Evolutionary conservation across 2,329 filamentous ascomycete species (phyloP).

Genomic region (Akanthomyces muscarius): DNA sequence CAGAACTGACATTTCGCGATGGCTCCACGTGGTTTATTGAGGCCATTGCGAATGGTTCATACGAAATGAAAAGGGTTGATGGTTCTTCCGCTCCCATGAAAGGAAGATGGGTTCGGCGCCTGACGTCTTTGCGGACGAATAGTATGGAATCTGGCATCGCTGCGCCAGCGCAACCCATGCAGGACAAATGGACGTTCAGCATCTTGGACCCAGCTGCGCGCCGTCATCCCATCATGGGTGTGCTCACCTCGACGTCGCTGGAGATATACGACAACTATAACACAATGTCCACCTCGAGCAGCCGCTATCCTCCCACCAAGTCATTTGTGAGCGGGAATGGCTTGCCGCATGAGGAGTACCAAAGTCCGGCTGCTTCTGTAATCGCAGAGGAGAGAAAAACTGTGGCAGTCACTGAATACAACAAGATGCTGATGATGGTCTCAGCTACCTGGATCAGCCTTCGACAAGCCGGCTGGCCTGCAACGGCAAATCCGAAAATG

Average conservation of each 20-base stretch:
- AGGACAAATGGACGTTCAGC: slow-evolving; percentile 67
- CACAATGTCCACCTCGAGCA: slow-evolving; percentile 47
- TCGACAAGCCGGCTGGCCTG: slow-evolving; percentile 34
- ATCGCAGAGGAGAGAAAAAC: slow-evolving; percentile 29
- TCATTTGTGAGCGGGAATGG: slow-evolving; percentile 27
- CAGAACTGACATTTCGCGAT: slow-evolving; percentile 64
- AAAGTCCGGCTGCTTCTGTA: not conserved
- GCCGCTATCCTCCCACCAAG: slow-evolving; percentile 45
- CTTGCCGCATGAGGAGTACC: slow-evolving; percentile 15
- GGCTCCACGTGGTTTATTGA: slow-evolving; percentile 56
- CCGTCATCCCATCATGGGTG: slow-evolving; percentile 71
- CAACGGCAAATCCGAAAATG: slow-evolving; percentile 28
- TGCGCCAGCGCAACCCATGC: slow-evolving; percentile 34
- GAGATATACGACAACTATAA: slow-evolving; percentile 68
- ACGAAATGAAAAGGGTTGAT: slow-evolving; percentile 62
- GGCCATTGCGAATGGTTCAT: slow-evolving; percentile 52
- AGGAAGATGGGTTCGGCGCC: slow-evolving; percentile 64
- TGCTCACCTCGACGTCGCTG: slow-evolving; percentile 58
- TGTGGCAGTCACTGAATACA: slow-evolving; percentile 29
- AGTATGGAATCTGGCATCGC: slow-evolving; percentile 18
- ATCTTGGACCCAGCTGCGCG: slow-evolving; percentile 65
- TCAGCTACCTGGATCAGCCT: slow-evolving; percentile 38
- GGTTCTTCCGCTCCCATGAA: slow-evolving; percentile 55
- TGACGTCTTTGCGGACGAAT: slow-evolving; percentile 24
- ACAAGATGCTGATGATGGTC: slow-evolving; percentile 36